A percentile compares a stretch with the other conserved stretches of the same genome.
Evolutionary conservation across 2,329 filamentous ascomycete species (phyloP).

Genomic region (Verticillium longisporum): DNA sequence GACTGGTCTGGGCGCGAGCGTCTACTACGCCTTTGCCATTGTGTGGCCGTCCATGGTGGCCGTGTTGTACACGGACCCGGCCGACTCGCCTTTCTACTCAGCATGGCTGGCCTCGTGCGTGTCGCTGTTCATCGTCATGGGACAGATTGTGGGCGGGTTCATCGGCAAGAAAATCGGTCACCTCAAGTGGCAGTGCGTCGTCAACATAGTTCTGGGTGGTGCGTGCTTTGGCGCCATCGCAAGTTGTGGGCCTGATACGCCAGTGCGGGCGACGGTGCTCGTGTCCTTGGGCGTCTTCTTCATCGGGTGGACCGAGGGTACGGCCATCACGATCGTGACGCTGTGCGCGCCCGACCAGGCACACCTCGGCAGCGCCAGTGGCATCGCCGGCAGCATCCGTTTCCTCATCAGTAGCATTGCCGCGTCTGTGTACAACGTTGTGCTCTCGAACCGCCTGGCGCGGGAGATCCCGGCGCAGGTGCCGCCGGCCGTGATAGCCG

Average conservation of each 20-base stretch:
- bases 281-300: constrained; percentile 24
- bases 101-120: constrained; percentile 19
- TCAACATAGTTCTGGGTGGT: constrained; percentile 17
- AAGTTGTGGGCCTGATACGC: constrained; percentile 19
- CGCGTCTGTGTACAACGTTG: constrained; percentile 24
- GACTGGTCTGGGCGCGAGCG: constrained; percentile 25
- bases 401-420: constrained; percentile 25
- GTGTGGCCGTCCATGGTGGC: constrained; percentile 27
- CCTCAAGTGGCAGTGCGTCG: constrained; percentile 24
- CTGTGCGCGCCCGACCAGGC: constrained; percentile 24
- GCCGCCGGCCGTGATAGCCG: constrained; percentile 22
- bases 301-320: constrained; percentile 26
- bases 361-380: constrained; percentile 25
- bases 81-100: constrained; percentile 12
- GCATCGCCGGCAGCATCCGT: constrained; percentile 27
- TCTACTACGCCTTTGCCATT: constrained; percentile 29
- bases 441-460: constrained; percentile 23
- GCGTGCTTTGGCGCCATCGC: constrained; percentile 22
- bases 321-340: constrained; percentile 25
- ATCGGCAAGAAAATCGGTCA: constrained; percentile 18
- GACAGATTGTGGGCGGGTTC: constrained; percentile 18
- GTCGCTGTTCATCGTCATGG: constrained; percentile 19
- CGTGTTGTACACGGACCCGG: constrained; percentile 19
- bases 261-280: constrained; percentile 17
- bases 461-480: constrained; percentile 22